These are phyloP conservation scores for Eucalyptus erythrocorys DNA, from an alignment of 345 rosid species.

Conservation along the genomic window DNA sequence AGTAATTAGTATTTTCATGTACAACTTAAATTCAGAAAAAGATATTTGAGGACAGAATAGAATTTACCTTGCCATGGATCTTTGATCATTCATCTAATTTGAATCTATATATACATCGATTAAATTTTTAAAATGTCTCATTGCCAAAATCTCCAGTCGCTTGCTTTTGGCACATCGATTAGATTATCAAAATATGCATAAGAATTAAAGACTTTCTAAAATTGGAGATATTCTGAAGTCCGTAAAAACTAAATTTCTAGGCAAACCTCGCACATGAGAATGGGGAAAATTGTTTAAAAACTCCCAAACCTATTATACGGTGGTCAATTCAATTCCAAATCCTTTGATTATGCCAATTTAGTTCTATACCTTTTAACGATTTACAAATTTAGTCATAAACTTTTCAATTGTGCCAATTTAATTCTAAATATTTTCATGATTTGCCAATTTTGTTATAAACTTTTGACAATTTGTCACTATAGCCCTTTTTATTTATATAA, in stretches of 20 bases:
- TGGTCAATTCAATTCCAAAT: fast-evolving
- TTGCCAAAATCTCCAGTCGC: background rate
- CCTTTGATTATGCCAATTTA: too few relatives aligned
- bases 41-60: background rate
- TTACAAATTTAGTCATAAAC: too few relatives aligned
- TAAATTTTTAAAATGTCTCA: background rate
- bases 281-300: too few relatives aligned
- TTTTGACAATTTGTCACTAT: too few relatives aligned
- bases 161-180: background rate
- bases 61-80: background rate
- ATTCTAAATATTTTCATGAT: too few relatives aligned
- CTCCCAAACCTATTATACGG: too few relatives aligned
- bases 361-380: fast-evolving
- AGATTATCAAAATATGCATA: background rate
- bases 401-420: fast-evolving
- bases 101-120: background rate
- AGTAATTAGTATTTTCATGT: background rate
- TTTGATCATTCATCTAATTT: background rate
- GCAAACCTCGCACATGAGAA: background rate
- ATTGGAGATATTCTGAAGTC: background rate
- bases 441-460: too few relatives aligned
- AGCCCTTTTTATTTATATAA: too few relatives aligned
- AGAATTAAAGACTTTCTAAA: background rate
- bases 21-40: background rate
- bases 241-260: background rate